Evolutionary conservation across 139 green algal genomes (phyloP).

Genomic region (Desmodesmus armatus): DNA sequence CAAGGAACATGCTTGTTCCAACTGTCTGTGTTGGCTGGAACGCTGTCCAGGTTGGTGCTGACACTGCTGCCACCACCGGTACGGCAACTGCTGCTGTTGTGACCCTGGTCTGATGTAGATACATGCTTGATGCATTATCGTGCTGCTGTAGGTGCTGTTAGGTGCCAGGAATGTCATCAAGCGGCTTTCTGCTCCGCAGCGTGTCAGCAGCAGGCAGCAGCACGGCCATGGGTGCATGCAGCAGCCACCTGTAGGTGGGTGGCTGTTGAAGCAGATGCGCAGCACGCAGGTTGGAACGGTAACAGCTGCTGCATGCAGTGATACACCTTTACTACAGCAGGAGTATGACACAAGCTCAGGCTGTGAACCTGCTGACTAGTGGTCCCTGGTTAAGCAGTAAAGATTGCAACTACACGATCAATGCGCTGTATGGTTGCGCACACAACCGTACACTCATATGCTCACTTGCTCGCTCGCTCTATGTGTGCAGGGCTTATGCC

Average conservation of each 20-base stretch:
- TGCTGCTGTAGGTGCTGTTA: conserved; percentile 28
- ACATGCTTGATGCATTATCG: neutral
- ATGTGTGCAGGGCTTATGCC: conserved; percentile 54
- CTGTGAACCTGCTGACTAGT: no score
- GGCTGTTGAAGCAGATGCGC: neutral
- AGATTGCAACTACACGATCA: no score
- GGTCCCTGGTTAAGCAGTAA: no score
- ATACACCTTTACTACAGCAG: neutral
- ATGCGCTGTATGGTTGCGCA: no score
- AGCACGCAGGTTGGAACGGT: no score
- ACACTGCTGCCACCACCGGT: neutral
- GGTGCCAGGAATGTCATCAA: conserved; percentile 52
- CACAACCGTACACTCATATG: no score
- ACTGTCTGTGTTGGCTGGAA: conserved; percentile 50
- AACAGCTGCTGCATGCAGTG: neutral
- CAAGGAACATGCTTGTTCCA: conserved; percentile 43
- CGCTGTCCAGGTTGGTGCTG: neutral
- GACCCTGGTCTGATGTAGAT: neutral
- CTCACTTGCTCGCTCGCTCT: no score
- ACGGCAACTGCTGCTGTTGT: neutral
- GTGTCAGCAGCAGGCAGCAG: conserved; percentile 45
- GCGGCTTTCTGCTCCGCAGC: conserved; percentile 61
- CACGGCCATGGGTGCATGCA: conserved; percentile 58
- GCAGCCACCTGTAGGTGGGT: conserved; percentile 57
- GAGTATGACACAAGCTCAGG: no score